These are phyloP conservation scores for Echeveria elegans DNA, from an alignment of 164 flowering plant genomes.

Conservation along the genomic window DNA sequence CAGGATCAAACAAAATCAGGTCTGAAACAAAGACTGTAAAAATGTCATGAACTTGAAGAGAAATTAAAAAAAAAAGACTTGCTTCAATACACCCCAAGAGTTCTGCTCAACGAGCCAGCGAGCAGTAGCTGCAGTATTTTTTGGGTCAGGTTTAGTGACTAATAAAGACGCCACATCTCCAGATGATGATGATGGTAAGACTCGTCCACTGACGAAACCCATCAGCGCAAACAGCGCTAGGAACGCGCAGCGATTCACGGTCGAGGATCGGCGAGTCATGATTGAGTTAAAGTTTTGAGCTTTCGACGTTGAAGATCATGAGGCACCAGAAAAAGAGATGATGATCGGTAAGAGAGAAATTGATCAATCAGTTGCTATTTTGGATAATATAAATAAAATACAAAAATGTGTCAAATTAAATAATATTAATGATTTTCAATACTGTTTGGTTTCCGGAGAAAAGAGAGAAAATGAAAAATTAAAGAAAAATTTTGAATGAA, in stretches of 20 bases:
- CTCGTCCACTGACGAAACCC: conserved; percentile 20
- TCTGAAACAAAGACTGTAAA: no score
- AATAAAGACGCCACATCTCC: neutral
- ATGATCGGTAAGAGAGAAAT: neutral
- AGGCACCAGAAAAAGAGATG: neutral
- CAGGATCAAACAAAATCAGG: no score
- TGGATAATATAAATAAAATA: neutral
- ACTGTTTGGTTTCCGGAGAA: no score
- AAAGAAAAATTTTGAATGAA: no score
- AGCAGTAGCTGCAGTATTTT: conserved; percentile 55
- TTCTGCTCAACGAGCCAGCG: conserved; percentile 80
- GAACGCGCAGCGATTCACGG: neutral
- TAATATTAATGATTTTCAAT: no score
- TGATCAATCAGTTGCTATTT: neutral
- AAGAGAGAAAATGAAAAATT: no score
- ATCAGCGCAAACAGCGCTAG: neutral
- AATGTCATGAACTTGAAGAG: neutral
- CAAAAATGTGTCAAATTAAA: no score
- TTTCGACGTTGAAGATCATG: neutral
- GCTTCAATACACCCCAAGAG: conserved; percentile 84
- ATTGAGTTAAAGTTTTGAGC: neutral
- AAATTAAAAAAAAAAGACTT: conserved; percentile 9
- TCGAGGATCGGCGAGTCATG: neutral
- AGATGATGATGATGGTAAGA: conserved; percentile 15
- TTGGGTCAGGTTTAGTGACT: conserved; percentile 53